Percentiles rank a stretch among this genome's conserved stretches.
These are phyloP conservation scores for Coemansia umbellata DNA, from an alignment of 192 early-diverging fungal species.

Conservation along the genomic window DNA sequence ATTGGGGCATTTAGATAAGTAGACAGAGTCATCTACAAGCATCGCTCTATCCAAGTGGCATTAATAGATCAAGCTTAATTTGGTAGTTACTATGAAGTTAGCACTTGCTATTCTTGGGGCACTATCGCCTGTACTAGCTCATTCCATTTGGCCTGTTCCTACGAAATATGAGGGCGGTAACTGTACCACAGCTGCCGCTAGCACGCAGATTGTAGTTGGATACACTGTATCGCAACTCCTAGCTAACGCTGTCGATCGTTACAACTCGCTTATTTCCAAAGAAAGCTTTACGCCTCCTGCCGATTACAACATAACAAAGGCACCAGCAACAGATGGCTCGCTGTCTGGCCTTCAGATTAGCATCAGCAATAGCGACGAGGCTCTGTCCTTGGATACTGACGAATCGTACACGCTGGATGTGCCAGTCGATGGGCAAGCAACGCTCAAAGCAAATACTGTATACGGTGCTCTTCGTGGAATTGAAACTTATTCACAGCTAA, in stretches of 20 bases:
- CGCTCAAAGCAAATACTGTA: conserved; percentile 55
- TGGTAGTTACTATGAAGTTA: conserved; percentile 16
- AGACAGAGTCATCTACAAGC: no score
- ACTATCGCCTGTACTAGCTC: conserved; percentile 18
- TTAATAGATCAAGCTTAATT: no score
- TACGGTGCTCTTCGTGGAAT: conserved; percentile 70
- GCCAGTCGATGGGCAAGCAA: conserved; percentile 50
- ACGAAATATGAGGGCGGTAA: conserved; percentile 16
- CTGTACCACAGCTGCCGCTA: conserved; percentile 40
- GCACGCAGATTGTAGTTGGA: conserved; percentile 25
- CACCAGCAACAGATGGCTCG: neutral
- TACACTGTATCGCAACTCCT: conserved; percentile 52
- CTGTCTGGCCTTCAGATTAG: conserved; percentile 47
- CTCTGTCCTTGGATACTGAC: conserved; percentile 57
- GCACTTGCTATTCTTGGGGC: conserved; percentile 16
- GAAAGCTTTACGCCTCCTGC: conserved; percentile 52
- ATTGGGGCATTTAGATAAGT: no score
- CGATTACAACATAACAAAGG: conserved; percentile 30
- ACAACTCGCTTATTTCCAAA: conserved; percentile 41
- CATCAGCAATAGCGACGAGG: conserved; percentile 44
- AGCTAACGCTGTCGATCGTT: conserved; percentile 48
- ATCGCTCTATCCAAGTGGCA: no score
- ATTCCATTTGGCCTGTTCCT: conserved; percentile 49
- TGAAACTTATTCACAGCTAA: conserved; percentile 68
- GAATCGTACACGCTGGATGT: conserved; percentile 71